Percentiles rank a stretch among this genome's conserved stretches.
phyloP scores from a whole-genome alignment of 2,329 filamentous ascomycete genomes.

The Colletotrichum filicis region DNA sequence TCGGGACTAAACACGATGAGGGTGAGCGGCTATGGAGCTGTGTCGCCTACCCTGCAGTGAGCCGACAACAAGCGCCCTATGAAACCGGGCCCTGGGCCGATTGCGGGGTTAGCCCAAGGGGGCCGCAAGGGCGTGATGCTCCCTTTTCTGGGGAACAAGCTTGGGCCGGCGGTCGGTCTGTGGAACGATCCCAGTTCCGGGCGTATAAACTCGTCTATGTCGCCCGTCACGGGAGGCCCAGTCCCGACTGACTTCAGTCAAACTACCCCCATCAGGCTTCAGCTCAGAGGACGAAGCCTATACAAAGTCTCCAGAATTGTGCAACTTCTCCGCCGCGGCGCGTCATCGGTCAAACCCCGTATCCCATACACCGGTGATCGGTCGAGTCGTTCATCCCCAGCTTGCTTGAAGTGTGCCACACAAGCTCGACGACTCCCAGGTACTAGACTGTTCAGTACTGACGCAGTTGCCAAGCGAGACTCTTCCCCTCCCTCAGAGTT shows the following conservation, averaged over 20 bases:
- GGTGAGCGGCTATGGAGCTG: no score
- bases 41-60: constrained; percentile 8
- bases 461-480: background rate
- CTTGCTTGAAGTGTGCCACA: background rate
- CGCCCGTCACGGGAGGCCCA: constrained; percentile 17
- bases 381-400: background rate
- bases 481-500: background rate
- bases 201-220: constrained; percentile 30
- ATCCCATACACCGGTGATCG: background rate
- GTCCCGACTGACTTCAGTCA: constrained; percentile 26
- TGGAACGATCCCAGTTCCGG: constrained; percentile 10
- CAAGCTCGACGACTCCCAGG: background rate
- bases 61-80: constrained; percentile 31
- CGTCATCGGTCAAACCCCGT: constrained; percentile 1
- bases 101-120: constrained; percentile 22
- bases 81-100: constrained; percentile 28
- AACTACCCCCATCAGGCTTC: background rate
- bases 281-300: background rate
- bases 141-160: constrained; percentile 24
- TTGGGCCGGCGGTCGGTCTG: constrained; percentile 23
- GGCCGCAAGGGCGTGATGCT: constrained; percentile 27
- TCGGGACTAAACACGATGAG: background rate
- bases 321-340: background rate
- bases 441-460: background rate
- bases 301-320: background rate